A percentile compares a stretch with the other conserved stretches of the same genome.
phyloP scores from a whole-genome alignment of 805 yeast genomes.

The Scheffersomyces amazonensis region DNA sequence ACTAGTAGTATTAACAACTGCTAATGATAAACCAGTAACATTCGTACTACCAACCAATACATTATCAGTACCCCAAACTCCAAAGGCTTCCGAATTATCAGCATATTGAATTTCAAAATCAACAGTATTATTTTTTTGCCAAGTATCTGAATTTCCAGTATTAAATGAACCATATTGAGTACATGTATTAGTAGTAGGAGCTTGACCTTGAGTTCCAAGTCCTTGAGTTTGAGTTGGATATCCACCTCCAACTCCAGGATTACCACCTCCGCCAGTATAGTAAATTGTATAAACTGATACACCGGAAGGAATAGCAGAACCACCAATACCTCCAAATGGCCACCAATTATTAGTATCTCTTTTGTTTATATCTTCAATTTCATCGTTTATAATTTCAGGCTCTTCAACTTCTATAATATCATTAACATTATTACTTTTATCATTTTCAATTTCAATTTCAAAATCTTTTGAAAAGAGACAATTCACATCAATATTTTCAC shows the following conservation, averaged over 20 bases:
- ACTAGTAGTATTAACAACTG: conserved; percentile 65
- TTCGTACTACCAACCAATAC: conserved; percentile 49
- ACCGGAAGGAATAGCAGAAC: conserved; percentile 6
- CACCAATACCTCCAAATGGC: conserved; percentile 2
- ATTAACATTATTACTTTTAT: neutral
- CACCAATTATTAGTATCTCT: neutral
- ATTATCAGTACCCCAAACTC: conserved; percentile 62
- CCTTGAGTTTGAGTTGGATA: neutral
- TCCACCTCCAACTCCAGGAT: conserved; percentile 2
- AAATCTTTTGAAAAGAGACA: neutral
- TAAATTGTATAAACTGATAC: conserved; percentile 5
- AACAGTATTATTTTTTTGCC: conserved; percentile 38
- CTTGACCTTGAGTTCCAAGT: neutral
- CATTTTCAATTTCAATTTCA: neutral
- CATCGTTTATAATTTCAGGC: neutral
- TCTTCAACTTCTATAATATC: neutral
- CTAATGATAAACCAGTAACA: conserved; percentile 58
- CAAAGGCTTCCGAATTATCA: conserved; percentile 47
- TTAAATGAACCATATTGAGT: conserved; percentile 48
- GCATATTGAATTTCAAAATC: conserved; percentile 45
- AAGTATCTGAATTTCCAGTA: conserved; percentile 35
- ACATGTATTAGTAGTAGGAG: conserved; percentile 33
- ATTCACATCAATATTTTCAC: too few species aligned
- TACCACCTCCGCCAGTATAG: neutral
- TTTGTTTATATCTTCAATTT: neutral